Base-by-base conservation (phyloP, 306 rosid genomes). In the Acacia crassicarpa region DNA sequence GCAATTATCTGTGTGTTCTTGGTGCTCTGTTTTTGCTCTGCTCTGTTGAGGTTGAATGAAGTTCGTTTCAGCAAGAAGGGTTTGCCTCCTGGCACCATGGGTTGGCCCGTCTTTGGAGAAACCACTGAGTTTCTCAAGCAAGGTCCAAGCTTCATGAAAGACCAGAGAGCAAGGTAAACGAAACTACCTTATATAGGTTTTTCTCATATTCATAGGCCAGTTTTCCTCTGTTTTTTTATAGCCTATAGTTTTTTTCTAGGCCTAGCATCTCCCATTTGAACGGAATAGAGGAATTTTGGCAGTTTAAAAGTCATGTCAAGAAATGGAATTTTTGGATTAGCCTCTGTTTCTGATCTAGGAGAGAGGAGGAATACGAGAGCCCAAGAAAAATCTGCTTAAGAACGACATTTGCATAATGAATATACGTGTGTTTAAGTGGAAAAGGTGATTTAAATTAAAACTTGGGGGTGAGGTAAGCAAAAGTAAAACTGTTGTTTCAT, bases 21-120 rank as follows among this genome's bases (percentile, higher is more conserved):
- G 63, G 84, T 89, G 72, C 90, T 96, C 97, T 92, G 92, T 85
- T 77, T 92, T 81, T 93, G 97, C 91, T 91, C 99, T 88, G 97
- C 92, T 81, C 84, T 93, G 78, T 80, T 96, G 63, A 86, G 92
- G 68, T 96, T 98, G 99, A 96, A 96, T 81, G 95, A 91, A 48
- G 82, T 93, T 53, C 87, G 89, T 70, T 93, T 90, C 84, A 89
- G 90, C 75, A 91, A 91, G 86, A 96, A 96, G 82, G 97, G 92
- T 38, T 85, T 96, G 51, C 99, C 99, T 40, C 99, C 92, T 6
- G 99, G 99, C 48, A 96, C 99, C 86, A 96, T 96, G 99, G 99
- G 99, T 5, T 96, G 99, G 99, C 99, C 99, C 65, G 61, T 96
- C 35, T 92, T 96, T 78, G 99, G 99, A 0, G 99, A 96, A 38